Percentiles rank a stretch among this genome's conserved stretches.
Evolutionary conservation across 1,284 basidiomycete species (phyloP).

Genomic region (Malassezia restricta): DNA sequence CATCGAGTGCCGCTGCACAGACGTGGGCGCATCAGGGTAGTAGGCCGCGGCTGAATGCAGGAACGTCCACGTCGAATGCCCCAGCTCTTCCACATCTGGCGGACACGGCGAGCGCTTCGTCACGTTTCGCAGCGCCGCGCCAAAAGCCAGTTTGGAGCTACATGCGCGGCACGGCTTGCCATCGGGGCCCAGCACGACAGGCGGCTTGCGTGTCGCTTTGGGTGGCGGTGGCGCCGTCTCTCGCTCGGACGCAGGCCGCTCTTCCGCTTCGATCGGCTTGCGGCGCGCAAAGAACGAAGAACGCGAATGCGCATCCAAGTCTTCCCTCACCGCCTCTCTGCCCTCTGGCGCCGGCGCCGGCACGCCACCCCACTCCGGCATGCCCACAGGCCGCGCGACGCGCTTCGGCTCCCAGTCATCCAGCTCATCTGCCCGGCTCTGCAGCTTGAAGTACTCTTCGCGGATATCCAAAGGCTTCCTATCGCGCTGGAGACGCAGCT

Average conservation of each 20-base stretch:
- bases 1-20: conserved; percentile 29
- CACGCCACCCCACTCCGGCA: conserved; percentile 79
- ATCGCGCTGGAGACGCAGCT: conserved; percentile 64
- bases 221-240: conserved; percentile 1
- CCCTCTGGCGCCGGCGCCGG: conserved; percentile 29
- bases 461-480: conserved; percentile 79
- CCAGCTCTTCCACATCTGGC: conserved; percentile 38
- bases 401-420: conserved; percentile 80
- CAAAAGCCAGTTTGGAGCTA: conserved; percentile 37
- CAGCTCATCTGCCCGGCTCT: conserved; percentile 57
- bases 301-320: neutral
- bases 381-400: conserved; percentile 65
- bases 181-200: conserved; percentile 38
- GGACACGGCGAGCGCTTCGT: conserved; percentile 24
- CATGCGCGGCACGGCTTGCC: conserved; percentile 45
- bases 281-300: conserved; percentile 14
- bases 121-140: conserved; percentile 30
- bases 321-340: conserved; percentile 10
- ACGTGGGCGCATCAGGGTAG: conserved; percentile 30
- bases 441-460: conserved; percentile 69
- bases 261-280: conserved; percentile 9
- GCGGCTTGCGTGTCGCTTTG: neutral
- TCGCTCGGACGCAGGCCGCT: neutral
- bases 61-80: conserved; percentile 38
- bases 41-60: conserved; percentile 40